A percentile compares a stretch with the other conserved stretches of the same genome.
Conservation (phyloP, 2,329 filamentous ascomycete genomes). For the Colletotrichum godetiae region DNA sequence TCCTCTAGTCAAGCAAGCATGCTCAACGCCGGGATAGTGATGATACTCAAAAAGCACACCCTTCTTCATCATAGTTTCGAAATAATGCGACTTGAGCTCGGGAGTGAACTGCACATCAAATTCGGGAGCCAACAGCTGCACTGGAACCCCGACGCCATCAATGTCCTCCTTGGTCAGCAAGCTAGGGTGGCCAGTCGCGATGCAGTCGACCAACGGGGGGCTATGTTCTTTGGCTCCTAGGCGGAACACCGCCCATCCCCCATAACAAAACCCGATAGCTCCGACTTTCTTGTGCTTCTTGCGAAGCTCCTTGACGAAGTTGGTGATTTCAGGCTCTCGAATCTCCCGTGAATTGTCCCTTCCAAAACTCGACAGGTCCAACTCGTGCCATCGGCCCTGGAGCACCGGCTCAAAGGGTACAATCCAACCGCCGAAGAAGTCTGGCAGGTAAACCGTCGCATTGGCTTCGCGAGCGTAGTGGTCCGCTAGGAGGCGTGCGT, state of each 20-base stretch:
- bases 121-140: constrained; percentile 64
- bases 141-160: constrained; percentile 55
- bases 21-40: constrained; percentile 57
- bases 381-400: constrained; percentile 42
- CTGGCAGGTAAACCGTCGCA: constrained; percentile 57
- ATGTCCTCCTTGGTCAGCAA: constrained; percentile 58
- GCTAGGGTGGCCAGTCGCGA: constrained; percentile 57
- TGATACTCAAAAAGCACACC: constrained; percentile 56
- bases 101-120: constrained; percentile 52
- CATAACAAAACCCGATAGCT: constrained; percentile 62
- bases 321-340: constrained; percentile 54
- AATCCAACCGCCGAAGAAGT: constrained; percentile 49
- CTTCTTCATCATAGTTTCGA: constrained; percentile 47
- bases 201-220: constrained; percentile 56
- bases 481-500: constrained; percentile 57
- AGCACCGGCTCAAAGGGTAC: constrained; percentile 43
- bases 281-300: constrained; percentile 49
- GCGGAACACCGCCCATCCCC: constrained; percentile 61
- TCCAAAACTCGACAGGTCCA: constrained; percentile 54
- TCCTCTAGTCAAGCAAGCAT: constrained; percentile 54
- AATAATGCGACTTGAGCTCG: constrained; percentile 55
- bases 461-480: constrained; percentile 56
- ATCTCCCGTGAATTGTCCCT: constrained; percentile 48
- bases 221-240: constrained; percentile 51
- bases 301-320: constrained; percentile 48